Conservation (phyloP, 2,329 filamentous ascomycete species). For the Sporothrix luriei region DNA sequence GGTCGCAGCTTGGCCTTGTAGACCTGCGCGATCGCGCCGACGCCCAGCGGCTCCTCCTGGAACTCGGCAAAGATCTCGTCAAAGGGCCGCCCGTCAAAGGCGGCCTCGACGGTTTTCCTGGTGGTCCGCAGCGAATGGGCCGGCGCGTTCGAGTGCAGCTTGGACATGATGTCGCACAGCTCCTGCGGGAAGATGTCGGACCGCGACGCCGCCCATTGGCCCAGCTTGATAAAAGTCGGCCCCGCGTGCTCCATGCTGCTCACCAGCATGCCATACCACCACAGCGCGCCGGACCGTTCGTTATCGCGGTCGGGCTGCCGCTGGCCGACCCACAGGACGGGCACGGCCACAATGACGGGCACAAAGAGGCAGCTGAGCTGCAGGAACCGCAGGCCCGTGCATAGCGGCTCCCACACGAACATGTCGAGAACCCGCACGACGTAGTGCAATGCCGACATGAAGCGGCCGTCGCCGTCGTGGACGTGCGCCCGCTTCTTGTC, state of each 20-base stretch:
- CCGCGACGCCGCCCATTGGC: slow-evolving; percentile 96
- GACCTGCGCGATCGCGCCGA: slow-evolving; percentile 95
- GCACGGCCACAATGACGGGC: slow-evolving; percentile 79
- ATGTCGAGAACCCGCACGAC: slow-evolving; percentile 69
- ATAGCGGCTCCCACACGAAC: slow-evolving; percentile 81
- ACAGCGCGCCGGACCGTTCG: slow-evolving; percentile 79
- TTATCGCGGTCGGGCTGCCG: slow-evolving; percentile 66
- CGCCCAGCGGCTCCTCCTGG: slow-evolving; percentile 81
- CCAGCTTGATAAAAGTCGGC: slow-evolving; percentile 97
- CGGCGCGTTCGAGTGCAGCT: slow-evolving; percentile 90
- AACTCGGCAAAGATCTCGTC: slow-evolving; percentile 97
- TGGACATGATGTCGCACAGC: slow-evolving; percentile 91
- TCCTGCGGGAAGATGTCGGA: slow-evolving; percentile 94
- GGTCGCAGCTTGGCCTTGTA: slow-evolving; percentile 93
- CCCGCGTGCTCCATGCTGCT: slow-evolving; percentile 88
- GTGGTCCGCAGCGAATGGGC: slow-evolving; percentile 84
- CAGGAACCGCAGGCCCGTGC: slow-evolving; percentile 83
- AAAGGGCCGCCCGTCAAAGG: slow-evolving; percentile 78
- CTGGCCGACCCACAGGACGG: slow-evolving; percentile 76
- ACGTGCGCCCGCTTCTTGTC: slow-evolving; percentile 59
- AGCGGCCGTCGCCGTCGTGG: slow-evolving; percentile 58
- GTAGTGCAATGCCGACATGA: slow-evolving; percentile 60
- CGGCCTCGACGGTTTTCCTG: slow-evolving; percentile 74
- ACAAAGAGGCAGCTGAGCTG: slow-evolving; percentile 88
- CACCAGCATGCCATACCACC: slow-evolving; percentile 93